Percentiles rank a stretch among this genome's conserved stretches.
Conservation (phyloP, 2,329 filamentous ascomycete species). For the Thielaviopsis ethacetica region DNA sequence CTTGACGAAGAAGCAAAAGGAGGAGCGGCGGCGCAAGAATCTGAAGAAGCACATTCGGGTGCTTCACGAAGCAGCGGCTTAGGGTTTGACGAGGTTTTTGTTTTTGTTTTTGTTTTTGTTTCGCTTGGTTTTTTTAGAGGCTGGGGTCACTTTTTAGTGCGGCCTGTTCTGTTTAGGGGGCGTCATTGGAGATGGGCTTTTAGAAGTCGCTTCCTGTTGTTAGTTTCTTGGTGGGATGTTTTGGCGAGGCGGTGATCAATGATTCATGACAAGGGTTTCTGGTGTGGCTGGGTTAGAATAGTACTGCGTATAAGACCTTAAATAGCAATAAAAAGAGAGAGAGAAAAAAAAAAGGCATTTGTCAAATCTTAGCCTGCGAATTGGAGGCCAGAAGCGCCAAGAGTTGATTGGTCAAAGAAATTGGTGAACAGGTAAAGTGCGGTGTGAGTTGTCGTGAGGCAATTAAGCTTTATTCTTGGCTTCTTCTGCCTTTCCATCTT, state of each 20-base stretch:
- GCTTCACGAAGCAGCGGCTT: constrained; percentile 16
- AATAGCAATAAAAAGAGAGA: background rate
- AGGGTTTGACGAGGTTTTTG: no score
- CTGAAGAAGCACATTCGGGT: constrained; percentile 23
- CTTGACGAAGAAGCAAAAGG: constrained; percentile 12
- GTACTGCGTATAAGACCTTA: no score
- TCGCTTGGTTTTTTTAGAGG: background rate
- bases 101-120: background rate
- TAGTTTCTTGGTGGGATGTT: no score
- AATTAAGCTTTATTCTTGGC: background rate
- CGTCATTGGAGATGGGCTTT: no score
- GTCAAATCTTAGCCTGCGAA: no score
- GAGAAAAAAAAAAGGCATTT: no score
- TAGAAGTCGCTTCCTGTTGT: no score
- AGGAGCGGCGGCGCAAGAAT: constrained; percentile 21
- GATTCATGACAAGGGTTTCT: no score
- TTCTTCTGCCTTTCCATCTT: background rate
- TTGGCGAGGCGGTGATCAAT: no score
- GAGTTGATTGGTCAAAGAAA: background rate
- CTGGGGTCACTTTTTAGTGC: background rate
- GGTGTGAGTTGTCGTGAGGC: background rate
- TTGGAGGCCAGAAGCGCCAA: no score
- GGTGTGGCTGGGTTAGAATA: background rate
- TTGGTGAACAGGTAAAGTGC: background rate
- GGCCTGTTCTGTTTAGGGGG: no score